phyloP scores from a whole-genome alignment of 805 yeast species.

The Pichia ethanolica region DNA sequence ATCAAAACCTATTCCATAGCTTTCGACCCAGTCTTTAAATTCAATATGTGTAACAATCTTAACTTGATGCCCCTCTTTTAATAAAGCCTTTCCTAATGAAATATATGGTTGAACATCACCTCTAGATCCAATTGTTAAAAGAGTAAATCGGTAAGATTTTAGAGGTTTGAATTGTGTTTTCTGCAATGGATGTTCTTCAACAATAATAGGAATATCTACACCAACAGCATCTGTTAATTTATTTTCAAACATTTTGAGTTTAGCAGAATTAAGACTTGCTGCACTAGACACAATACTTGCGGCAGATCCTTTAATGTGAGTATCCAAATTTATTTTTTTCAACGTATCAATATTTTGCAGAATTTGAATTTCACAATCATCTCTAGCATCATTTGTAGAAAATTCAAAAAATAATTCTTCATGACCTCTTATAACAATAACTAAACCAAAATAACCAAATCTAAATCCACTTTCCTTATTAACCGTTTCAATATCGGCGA shows the following conservation, averaged over 20 bases:
- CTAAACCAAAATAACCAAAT: conserved; percentile 65
- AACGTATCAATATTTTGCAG: conserved; percentile 42
- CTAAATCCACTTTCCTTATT: conserved; percentile 60
- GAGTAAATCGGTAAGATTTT: conserved; percentile 49
- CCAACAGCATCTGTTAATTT: conserved; percentile 54
- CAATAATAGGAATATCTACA: conserved; percentile 56
- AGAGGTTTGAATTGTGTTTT: conserved; percentile 41
- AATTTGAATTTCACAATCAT: conserved; percentile 59
- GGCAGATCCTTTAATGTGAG: neutral
- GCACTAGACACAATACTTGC: neutral
- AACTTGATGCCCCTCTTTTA: conserved; percentile 75
- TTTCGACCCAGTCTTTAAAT: conserved; percentile 65
- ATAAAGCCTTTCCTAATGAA: conserved; percentile 74
- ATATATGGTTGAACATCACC: conserved; percentile 97
- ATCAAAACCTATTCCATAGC: conserved; percentile 59
- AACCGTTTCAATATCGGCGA: conserved; percentile 62
- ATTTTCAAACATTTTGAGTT: conserved; percentile 61
- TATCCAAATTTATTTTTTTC: conserved; percentile 16
- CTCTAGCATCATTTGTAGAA: conserved; percentile 52
- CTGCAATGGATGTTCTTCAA: conserved; percentile 52
- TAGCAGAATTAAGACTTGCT: conserved; percentile 42
- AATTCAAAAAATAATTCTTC: conserved; percentile 78
- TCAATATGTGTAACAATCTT: conserved; percentile 83
- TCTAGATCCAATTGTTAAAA: conserved; percentile 87
- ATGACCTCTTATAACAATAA: conserved; percentile 60